These are phyloP conservation scores for Salix suchowensis DNA, from an alignment of 345 rosid species.

Conservation along the genomic window DNA sequence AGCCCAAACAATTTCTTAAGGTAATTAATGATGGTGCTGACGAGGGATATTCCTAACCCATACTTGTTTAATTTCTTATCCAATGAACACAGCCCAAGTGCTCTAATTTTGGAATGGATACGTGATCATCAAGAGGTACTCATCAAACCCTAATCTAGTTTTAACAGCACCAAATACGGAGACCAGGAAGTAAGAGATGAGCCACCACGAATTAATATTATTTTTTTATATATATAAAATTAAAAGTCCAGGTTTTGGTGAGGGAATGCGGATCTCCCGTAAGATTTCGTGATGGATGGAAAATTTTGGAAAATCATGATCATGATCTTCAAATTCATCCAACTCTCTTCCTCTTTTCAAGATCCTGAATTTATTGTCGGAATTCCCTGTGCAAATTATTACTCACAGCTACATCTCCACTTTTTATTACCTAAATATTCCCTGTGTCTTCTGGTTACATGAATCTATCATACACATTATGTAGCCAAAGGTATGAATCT, in stretches of 20 bases:
- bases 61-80: not conserved
- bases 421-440: not conserved
- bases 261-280: not conserved
- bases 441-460: not conserved
- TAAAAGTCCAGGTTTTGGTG: not conserved
- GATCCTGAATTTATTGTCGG: not conserved
- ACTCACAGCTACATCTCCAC: not conserved
- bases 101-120: not conserved
- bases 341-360: not conserved
- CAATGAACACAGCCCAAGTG: not conserved
- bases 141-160: not conserved
- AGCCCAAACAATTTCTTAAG: not conserved
- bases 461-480: not conserved
- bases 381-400: not conserved
- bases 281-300: not conserved
- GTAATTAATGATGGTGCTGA: not conserved
- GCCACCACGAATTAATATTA: not conserved
- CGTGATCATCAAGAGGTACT: not conserved
- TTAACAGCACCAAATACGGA: not conserved
- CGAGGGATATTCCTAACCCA: not conserved
- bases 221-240: too few relatives aligned
- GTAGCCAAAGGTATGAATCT: not conserved
- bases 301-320: not conserved
- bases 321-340: not conserved
- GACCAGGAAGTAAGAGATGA: not conserved